These are phyloP conservation scores for Taphrina confusa DNA, from an alignment of 1,139 yeast species.

Conservation along the genomic window DNA sequence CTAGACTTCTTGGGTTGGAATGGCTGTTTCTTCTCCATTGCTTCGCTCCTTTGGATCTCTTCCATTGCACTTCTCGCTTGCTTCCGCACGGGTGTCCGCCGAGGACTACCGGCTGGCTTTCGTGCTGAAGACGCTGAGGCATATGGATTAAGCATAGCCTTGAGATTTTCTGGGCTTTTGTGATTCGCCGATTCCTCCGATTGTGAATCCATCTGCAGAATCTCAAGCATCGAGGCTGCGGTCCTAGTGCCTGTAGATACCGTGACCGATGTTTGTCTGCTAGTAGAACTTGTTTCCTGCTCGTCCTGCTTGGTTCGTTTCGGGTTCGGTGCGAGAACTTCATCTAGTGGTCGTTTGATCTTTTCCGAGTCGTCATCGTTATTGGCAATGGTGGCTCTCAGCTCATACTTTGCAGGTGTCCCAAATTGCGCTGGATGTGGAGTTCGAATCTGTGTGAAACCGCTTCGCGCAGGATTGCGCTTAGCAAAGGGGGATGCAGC, in stretches of 20 bases:
- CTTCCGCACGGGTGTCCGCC: background rate
- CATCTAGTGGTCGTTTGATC: conserved; percentile 29
- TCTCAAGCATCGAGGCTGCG: conserved; percentile 30
- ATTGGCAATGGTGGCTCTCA: background rate
- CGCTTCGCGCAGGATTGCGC: conserved; percentile 16
- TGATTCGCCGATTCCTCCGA: background rate
- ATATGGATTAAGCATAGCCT: conserved; percentile 30
- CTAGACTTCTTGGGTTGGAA: conserved; percentile 21
- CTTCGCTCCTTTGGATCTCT: conserved; percentile 18
- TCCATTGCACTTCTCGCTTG: conserved; percentile 11
- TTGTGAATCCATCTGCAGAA: conserved; percentile 3
- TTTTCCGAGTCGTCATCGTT: background rate
- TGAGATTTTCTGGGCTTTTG: background rate
- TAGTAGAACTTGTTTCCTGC: background rate
- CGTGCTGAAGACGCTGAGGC: conserved; percentile 13
- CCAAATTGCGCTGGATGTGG: background rate
- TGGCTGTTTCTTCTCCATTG: conserved; percentile 7
- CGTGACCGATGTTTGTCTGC: background rate
- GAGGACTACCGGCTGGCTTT: conserved; percentile 6
- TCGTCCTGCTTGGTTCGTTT: conserved; percentile 13
- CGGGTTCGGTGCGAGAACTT: conserved; percentile 24
- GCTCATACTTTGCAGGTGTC: conserved; percentile 14
- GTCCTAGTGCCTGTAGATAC: conserved; percentile 19
- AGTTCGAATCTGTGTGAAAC: conserved; percentile 1
- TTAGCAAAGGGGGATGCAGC: conserved; percentile 22